Evolutionary conservation across 139 green algal genomes (phyloP).

Genomic region (Tetratostichococcus sp.): DNA sequence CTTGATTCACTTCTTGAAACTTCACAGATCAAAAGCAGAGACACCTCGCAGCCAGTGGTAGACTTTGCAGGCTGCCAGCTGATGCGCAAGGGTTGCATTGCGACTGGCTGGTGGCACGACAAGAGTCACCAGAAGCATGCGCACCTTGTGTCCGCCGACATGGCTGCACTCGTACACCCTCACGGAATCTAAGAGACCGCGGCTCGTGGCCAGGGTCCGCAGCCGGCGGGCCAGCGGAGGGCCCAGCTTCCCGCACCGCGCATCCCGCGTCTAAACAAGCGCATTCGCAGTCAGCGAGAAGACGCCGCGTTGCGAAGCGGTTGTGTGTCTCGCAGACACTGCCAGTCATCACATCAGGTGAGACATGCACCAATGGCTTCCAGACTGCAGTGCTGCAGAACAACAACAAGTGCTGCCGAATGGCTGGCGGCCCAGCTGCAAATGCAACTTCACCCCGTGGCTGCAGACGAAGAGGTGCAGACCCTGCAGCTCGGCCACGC

Average conservation of each 20-base stretch:
- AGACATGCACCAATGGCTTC: too few species aligned
- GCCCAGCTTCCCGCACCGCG: conserved; percentile 34
- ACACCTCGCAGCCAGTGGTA: too few species aligned
- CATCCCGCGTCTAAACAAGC: conserved; percentile 19
- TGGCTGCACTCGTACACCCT: conserved; percentile 29
- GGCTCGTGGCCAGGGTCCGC: not conserved
- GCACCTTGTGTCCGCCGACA: conserved; percentile 31
- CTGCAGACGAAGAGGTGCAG: conserved; percentile 39
- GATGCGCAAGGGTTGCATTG: too few species aligned
- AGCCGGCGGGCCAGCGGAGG: conserved; percentile 20
- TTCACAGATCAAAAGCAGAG: not conserved
- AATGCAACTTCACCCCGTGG: conserved; percentile 10
- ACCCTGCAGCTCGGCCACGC: not conserved
- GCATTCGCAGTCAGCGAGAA: too few species aligned
- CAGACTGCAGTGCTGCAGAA: too few species aligned
- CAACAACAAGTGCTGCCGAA: too few species aligned
- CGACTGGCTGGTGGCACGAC: not conserved
- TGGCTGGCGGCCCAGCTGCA: too few species aligned
- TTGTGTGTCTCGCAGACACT: too few species aligned
- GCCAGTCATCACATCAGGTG: too few species aligned
- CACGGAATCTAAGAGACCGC: conserved; percentile 6
- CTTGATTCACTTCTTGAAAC: not conserved
- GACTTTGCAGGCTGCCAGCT: too few species aligned
- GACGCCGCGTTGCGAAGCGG: too few species aligned
- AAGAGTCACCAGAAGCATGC: not conserved